phyloP scores from a whole-genome alignment of 1,284 basidiomycete genomes.

The Moesziomyces antarcticus region DNA sequence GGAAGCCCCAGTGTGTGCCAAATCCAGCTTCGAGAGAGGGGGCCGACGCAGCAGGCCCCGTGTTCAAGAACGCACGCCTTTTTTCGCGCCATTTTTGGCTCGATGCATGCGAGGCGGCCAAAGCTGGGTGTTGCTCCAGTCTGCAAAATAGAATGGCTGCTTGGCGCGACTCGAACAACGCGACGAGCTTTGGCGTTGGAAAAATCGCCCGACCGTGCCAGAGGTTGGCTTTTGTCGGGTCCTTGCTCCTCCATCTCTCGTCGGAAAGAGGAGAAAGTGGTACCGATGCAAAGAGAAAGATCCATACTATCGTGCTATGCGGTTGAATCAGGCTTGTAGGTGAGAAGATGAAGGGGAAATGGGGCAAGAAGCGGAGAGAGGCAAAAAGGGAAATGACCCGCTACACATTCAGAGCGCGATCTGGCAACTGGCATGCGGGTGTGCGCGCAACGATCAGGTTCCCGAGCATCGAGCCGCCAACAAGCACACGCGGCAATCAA shows the following conservation, averaged over 20 bases:
- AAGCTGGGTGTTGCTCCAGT: too few species aligned
- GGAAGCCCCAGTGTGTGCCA: too few species aligned
- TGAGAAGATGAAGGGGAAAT: not conserved
- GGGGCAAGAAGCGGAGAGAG: not conserved
- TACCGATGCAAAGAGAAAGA: not conserved
- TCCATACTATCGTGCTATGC: not conserved
- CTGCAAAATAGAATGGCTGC: too few species aligned
- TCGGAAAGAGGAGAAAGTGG: not conserved
- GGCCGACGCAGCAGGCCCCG: too few species aligned
- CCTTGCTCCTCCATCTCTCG: not conserved
- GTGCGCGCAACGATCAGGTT: slow-evolving; percentile 11
- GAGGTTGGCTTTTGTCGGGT: slow-evolving; percentile 14
- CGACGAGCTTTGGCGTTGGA: too few species aligned
- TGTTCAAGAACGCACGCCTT: too few species aligned
- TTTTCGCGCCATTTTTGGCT: too few species aligned
- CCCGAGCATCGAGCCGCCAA: not conserved
- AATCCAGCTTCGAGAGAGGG: too few species aligned
- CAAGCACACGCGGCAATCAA: not conserved
- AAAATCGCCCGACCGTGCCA: slow-evolving; percentile 14
- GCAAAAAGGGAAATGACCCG: not conserved
- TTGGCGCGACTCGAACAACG: too few species aligned
- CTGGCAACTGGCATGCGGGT: slow-evolving; percentile 23
- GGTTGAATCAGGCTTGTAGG: not conserved
- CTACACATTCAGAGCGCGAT: slow-evolving; percentile 14
- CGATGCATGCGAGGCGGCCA: too few species aligned